Evolutionary conservation across 2,329 filamentous ascomycete species (phyloP), one percentile per base, ranked within the genome.

Genomic region (Aspergillus hortae): DNA sequence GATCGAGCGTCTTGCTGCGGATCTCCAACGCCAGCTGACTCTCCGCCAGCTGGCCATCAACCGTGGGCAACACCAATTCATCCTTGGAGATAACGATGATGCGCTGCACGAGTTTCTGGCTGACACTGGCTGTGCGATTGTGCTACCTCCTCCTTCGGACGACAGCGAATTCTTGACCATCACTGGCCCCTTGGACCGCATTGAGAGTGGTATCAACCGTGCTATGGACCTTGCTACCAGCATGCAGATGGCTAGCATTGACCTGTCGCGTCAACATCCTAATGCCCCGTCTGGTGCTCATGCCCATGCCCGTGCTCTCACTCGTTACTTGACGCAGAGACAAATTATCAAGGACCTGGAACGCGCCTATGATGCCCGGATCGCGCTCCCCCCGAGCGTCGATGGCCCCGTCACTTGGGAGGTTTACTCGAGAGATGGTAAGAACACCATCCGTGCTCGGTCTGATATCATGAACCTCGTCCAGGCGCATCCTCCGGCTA

Each of bases 21-120:
- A 92, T 65, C 81, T 99, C 19, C 85, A 87, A 60, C 83, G 84
- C 53, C 84, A 89, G 67, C 78, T 97, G 46, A 83, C 87, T 40
- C 77, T 94, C 45, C 85, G 94, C 61, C 87, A 95, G 70, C 77
- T 91, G 40, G 83, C 87, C 5, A 90, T 97, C 61, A 88, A 92
- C 70, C 87, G 87, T 56, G 90, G 90, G 45, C 86, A 90, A 47
- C 94, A 97, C 69, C 92, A 95, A 69, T 97, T 96, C 77, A 94
- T 99, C 66, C 86, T 96, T 57, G 92, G 92, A 47, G 86, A 92
- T 56, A 83, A 86, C 56, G 91, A 89, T 55, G 82, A 89, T 56
- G 85, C 89, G 15, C 79, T 90, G 32, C 85, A 96, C 52, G 85
- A 96, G 43, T 96, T 99, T 77, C 85, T 96, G 58, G 81, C 86